These are phyloP conservation scores for Metschnikowia sp. DNA, from an alignment of 805 yeast genomes.

Conservation along the genomic window DNA sequence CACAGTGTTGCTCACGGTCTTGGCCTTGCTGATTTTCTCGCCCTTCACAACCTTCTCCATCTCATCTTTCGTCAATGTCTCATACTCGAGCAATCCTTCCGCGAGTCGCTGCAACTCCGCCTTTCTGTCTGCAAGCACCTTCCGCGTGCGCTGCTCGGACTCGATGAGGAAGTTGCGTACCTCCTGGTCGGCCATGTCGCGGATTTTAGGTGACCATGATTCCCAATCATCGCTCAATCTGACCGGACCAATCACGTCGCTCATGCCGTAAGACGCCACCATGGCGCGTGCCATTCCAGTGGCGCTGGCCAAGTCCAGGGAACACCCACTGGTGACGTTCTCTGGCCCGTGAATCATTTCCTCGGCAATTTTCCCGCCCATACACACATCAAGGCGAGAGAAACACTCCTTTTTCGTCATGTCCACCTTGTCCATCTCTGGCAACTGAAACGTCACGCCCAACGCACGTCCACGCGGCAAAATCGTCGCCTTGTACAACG, in stretches of 20 bases:
- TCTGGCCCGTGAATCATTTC: constrained; percentile 88
- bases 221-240: constrained; percentile 88
- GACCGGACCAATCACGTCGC: constrained; percentile 89
- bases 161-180: constrained; percentile 70
- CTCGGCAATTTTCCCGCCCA: constrained; percentile 99
- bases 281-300: constrained; percentile 92
- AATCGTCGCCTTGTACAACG: constrained; percentile 94
- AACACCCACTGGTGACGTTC: constrained; percentile 93
- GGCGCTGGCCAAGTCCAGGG: constrained; percentile 85
- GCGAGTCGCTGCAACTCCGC: constrained; percentile 84
- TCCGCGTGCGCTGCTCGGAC: constrained; percentile 78
- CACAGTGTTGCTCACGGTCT: constrained; percentile 71
- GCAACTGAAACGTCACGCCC: constrained; percentile 95
- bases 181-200: constrained; percentile 91
- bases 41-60: constrained; percentile 85
- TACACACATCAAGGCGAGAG: constrained; percentile 92
- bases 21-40: constrained; percentile 65
- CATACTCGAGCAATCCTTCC: constrained; percentile 90
- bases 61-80: constrained; percentile 87
- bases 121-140: constrained; percentile 55
- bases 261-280: constrained; percentile 97
- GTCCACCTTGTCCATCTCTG: constrained; percentile 97
- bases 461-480: constrained; percentile 95
- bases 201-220: constrained; percentile 85
- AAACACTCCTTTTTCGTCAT: constrained; percentile 85